phyloP scores from a whole-genome alignment of 192 early-diverging fungal species.

The Gamsiella multidivaricata region DNA sequence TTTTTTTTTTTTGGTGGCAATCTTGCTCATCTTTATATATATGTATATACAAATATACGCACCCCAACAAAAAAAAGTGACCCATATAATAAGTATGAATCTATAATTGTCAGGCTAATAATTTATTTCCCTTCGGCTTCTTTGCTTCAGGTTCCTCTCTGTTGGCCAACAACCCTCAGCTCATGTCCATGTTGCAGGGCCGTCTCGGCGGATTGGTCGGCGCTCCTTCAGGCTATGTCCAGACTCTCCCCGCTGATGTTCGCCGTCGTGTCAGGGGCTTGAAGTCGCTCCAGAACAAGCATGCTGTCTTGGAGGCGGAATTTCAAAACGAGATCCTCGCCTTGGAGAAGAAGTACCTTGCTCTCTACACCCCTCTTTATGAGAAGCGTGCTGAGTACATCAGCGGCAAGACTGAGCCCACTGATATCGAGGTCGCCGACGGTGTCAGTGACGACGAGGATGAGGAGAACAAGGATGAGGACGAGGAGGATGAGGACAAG shows the following conservation, averaged over 20 bases:
- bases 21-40: background rate
- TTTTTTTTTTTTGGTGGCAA: constrained; percentile 1
- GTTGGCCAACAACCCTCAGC: constrained; percentile 66
- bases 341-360: constrained; percentile 96
- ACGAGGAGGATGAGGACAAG: constrained; percentile 59
- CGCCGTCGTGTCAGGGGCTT: constrained; percentile 89
- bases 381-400: constrained; percentile 87
- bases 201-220: constrained; percentile 85
- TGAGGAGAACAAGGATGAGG: constrained; percentile 67
- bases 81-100: background rate
- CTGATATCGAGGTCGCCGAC: constrained; percentile 82
- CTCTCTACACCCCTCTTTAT: constrained; percentile 88
- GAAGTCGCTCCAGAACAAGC: constrained; percentile 89
- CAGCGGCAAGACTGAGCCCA: constrained; percentile 86
- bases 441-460: constrained; percentile 72
- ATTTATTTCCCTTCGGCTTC: background rate
- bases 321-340: constrained; percentile 94
- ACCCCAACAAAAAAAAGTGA: constrained; percentile 7
- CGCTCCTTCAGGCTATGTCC: constrained; percentile 78
- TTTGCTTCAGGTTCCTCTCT: background rate
- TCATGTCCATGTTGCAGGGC: constrained; percentile 80
- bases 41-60: too few relatives aligned
- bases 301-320: constrained; percentile 83
- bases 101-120: background rate
- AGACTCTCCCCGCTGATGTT: constrained; percentile 79